Base-by-base conservation (phyloP, 495 filamentous ascomycete species). In the Neurospora tetraspora region DNA sequence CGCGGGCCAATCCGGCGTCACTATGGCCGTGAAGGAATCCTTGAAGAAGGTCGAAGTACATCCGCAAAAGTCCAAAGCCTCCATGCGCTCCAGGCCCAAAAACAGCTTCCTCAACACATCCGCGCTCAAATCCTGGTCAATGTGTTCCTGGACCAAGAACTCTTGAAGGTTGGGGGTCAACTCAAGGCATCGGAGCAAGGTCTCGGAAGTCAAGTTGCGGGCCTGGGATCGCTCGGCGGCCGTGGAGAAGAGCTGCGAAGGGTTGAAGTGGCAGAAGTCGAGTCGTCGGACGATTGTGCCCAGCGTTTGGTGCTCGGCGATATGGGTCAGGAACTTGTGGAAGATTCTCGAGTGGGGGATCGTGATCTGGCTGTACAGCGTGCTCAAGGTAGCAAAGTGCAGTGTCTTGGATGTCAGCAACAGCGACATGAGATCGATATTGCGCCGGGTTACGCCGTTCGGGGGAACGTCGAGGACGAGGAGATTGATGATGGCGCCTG, bases 261-360 rank as follows among this genome's bases (percentile, higher is more conserved):
- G 93, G 77, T 93, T 96, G 82, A 94, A 95, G 84, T 94, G 92
- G 59, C 92, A 93, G 80, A 97, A 94, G 81, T 97, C 93, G 37
- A 96, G 83, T 47, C 93, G 90, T 69, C 91, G 88, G 42, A 96
- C 92, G 70, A 96, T 88, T 39, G 90, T 91, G 20, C 93, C 93
- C 69, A 94, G 85, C 14, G 89, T 87, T 14, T 89, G 89, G 78
- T 94, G 89, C 69, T 86, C 84, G 18, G 85, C 81, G 76, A 96
- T 92, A 76, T 93, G 92, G 71, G 85, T 82, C 39, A 94, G 87
- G 73, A 94, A 93, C 82, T 97, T 97, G 76, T 89, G 90, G 82
- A 94, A 97, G 79, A 95, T 93, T 61, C 90, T 81, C 16, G 93
- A 96, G 82, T 95, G 93, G 6, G 93, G 93, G 76, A 97, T 91